Conservation (phyloP, 208 protist genomes). For the Acanthamoeba royreba region DNA sequence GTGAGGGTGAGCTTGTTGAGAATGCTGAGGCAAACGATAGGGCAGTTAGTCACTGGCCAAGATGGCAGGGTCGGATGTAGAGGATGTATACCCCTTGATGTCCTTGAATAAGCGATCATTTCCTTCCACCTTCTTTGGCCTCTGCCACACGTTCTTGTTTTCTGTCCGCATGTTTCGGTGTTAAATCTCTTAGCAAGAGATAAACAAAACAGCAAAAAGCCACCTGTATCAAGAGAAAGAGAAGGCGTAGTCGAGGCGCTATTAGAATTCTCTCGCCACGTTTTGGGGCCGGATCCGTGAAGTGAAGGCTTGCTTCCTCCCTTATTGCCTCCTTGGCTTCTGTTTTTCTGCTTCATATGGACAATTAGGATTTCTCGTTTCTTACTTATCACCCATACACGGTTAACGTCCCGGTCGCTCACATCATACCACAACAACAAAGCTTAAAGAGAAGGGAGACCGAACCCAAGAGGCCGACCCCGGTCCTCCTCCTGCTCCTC, state of each 20-base stretch:
- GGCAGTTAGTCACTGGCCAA: not conserved
- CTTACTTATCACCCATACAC: too few species aligned
- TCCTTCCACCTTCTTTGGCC: not conserved
- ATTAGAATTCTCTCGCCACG: not conserved
- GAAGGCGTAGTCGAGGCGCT: not conserved
- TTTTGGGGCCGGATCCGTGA: not conserved
- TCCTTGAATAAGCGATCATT: not conserved
- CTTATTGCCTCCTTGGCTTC: not conserved
- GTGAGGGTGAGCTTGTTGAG: slow-evolving; percentile 36
- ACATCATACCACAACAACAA: too few species aligned
- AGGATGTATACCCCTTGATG: not conserved
- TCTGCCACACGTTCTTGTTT: not conserved
- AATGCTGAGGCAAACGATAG: not conserved
- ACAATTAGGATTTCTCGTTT: too few species aligned
- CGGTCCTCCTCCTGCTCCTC: too few species aligned
- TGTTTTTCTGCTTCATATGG: not conserved
- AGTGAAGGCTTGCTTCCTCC: not conserved
- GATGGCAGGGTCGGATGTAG: not conserved
- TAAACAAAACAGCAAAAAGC: not conserved
- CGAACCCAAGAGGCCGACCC: too few species aligned
- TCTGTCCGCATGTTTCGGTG: not conserved
- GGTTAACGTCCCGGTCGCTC: too few species aligned
- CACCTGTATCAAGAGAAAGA: not conserved
- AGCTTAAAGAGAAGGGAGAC: too few species aligned
- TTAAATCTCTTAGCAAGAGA: not conserved